A percentile compares a stretch with the other conserved stretches of the same genome.
Evolutionary conservation across 2,329 filamentous ascomycete genomes (phyloP).

Genomic region (Botrytis cinerea): DNA sequence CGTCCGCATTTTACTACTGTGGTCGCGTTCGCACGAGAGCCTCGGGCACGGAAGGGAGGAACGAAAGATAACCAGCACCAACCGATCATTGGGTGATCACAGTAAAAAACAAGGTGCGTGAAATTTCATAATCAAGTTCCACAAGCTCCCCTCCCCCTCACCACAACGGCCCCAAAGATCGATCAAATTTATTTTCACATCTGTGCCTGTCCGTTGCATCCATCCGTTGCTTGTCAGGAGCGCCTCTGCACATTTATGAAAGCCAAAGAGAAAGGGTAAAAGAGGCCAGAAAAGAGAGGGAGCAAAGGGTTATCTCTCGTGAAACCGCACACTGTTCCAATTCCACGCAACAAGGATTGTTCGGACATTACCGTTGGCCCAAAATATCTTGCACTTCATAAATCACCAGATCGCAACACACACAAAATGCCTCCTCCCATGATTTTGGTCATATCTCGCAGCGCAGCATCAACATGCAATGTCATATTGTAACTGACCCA

Average conservation of each 20-base stretch:
- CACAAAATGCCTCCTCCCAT: constrained; percentile 34
- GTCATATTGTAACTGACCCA: constrained; percentile 26
- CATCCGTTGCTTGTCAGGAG: constrained; percentile 20
- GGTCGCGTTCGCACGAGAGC: constrained; percentile 4
- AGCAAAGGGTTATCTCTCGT: constrained; percentile 30
- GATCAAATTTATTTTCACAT: constrained; percentile 19
- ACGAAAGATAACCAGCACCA: neutral
- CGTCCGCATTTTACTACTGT: neutral
- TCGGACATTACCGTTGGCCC: constrained; percentile 34
- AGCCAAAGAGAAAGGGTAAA: neutral
- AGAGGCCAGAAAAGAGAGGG: neutral
- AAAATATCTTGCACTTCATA: constrained; percentile 29
- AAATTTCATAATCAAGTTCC: constrained; percentile 22
- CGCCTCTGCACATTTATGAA: constrained; percentile 11
- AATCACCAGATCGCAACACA: constrained; percentile 39
- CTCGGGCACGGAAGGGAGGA: constrained; percentile 3
- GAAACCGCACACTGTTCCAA: constrained; percentile 32
- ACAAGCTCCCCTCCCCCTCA: neutral
- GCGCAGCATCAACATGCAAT: constrained; percentile 25
- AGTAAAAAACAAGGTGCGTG: constrained; percentile 20
- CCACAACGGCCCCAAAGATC: constrained; percentile 7
- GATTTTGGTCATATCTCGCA: constrained; percentile 34
- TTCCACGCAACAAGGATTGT: constrained; percentile 38
- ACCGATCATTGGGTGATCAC: constrained; percentile 4
- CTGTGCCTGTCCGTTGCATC: constrained; percentile 23